Conservation (phyloP, 2,329 filamentous ascomycete genomes). For the Coniochaeta hoffmannii region DNA sequence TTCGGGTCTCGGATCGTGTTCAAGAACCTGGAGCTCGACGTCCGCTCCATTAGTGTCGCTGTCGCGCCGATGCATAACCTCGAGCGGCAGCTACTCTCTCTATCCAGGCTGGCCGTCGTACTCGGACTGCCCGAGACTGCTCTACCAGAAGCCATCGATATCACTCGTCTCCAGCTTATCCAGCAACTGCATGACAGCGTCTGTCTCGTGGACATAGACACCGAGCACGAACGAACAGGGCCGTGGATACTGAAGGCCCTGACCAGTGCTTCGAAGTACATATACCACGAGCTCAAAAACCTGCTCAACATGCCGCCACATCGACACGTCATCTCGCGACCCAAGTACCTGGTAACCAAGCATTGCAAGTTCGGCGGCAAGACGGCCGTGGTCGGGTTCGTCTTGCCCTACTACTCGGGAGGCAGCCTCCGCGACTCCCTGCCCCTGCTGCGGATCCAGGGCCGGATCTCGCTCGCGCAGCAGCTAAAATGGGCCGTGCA, state of each 20-base stretch:
- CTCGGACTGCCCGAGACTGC: slow-evolving; percentile 32
- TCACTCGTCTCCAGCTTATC: slow-evolving; percentile 40
- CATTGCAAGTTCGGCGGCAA: slow-evolving; percentile 48
- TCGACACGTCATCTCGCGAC: slow-evolving; percentile 42
- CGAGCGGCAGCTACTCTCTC: slow-evolving; percentile 42
- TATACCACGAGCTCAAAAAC: slow-evolving; percentile 53
- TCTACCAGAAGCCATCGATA: slow-evolving; percentile 40
- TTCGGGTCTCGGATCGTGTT: slow-evolving; percentile 53
- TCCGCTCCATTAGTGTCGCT: slow-evolving; percentile 35
- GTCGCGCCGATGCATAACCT: slow-evolving; percentile 44
- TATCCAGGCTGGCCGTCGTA: slow-evolving; percentile 29
- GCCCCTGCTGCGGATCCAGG: slow-evolving; percentile 40
- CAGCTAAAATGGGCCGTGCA: slow-evolving; percentile 48
- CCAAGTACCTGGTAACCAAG: slow-evolving; percentile 48
- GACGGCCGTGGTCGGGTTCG: slow-evolving; percentile 48
- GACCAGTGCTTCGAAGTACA: slow-evolving; percentile 48
- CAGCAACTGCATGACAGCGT: slow-evolving; percentile 53
- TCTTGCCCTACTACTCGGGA: slow-evolving; percentile 43
- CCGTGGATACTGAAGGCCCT: slow-evolving; percentile 50
- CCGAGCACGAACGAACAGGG: slow-evolving; percentile 11
- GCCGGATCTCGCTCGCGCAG: slow-evolving; percentile 30
- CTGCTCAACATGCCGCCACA: slow-evolving; percentile 46
- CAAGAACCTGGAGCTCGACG: slow-evolving; percentile 38
- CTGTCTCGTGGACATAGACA: slow-evolving; percentile 38
- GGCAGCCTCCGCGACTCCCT: slow-evolving; percentile 49